Percentiles rank a stretch among this genome's conserved stretches.
phyloP scores from a whole-genome alignment of 768 basidiomycete species.

The Phanerodontia chrysosporium region DNA sequence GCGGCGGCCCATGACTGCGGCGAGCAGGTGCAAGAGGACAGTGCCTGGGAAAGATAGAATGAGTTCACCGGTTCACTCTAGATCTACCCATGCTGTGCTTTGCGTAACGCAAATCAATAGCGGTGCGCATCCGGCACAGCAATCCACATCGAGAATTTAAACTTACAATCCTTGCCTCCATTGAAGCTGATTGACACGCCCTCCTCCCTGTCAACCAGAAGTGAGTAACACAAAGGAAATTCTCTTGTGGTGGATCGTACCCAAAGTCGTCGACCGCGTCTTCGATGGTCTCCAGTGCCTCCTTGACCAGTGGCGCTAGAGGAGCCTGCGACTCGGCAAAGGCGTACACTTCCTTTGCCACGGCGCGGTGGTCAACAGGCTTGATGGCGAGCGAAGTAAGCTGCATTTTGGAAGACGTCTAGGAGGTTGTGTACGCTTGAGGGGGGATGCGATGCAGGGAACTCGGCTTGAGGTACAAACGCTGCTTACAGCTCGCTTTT shows the following conservation, averaged over 20 bases:
- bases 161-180: constrained; percentile 95
- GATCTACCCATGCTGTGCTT: neutral
- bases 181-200: constrained; percentile 90
- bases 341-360: constrained; percentile 56
- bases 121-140: too few species aligned
- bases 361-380: constrained; percentile 45
- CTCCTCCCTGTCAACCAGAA: constrained; percentile 43
- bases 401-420: constrained; percentile 3
- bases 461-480: neutral
- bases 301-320: constrained; percentile 58
- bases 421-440: neutral
- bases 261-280: constrained; percentile 71
- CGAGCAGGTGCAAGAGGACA: constrained; percentile 87
- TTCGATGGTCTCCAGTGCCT: constrained; percentile 83
- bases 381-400: constrained; percentile 12
- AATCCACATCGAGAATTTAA: too few species aligned
- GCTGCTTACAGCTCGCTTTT: constrained; percentile 6
- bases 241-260: constrained; percentile 45
- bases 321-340: constrained; percentile 53
- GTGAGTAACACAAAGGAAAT: neutral
- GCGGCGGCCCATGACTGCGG: constrained; percentile 59
- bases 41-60: constrained; percentile 55
- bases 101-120: neutral
- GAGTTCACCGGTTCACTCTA: neutral
- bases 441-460: neutral